These are phyloP conservation scores for Jatropha multifida DNA, from an alignment of 441 rosid genomes.

Conservation along the genomic window DNA sequence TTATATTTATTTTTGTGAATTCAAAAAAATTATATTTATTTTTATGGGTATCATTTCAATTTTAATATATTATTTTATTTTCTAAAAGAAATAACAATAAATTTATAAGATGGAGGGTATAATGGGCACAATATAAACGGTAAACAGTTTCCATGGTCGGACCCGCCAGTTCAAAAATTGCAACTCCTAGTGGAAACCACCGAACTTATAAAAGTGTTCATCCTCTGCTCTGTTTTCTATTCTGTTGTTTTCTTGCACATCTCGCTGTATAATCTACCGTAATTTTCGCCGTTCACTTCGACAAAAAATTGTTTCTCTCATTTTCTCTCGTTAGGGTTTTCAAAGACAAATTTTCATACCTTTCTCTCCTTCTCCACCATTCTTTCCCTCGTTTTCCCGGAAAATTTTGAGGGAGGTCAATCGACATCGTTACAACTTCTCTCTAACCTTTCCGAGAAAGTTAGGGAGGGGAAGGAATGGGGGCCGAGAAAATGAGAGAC, in stretches of 20 bases:
- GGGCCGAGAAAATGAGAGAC: constrained; percentile 8
- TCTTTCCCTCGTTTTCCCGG: neutral
- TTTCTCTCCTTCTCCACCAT: neutral
- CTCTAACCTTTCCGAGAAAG: constrained; percentile 17
- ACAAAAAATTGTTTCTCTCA: neutral
- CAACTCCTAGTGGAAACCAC: neutral
- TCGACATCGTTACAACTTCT: constrained; percentile 9
- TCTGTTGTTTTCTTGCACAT: constrained; percentile 8
- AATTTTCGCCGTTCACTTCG: constrained; percentile 21
- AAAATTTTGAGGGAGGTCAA: neutral
- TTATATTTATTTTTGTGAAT: too few relatives aligned
- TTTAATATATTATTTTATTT: too few relatives aligned
- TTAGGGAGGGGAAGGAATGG: constrained; percentile 8
- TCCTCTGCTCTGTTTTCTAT: constrained; percentile 1
- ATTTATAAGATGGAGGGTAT: neutral
- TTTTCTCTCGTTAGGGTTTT: neutral
- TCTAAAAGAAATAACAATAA: too few relatives aligned
- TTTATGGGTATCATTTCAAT: too few relatives aligned
- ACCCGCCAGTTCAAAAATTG: neutral
- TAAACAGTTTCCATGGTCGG: neutral
- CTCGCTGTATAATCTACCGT: neutral
- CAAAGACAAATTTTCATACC: too few relatives aligned
- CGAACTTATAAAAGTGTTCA: constrained; percentile 6
- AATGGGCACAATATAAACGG: neutral
- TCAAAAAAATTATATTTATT: too few relatives aligned